A percentile compares a stretch with the other conserved stretches of the same genome.
Conservation (phyloP, 179 eudicot species). For the Carnegiea gigantea region DNA sequence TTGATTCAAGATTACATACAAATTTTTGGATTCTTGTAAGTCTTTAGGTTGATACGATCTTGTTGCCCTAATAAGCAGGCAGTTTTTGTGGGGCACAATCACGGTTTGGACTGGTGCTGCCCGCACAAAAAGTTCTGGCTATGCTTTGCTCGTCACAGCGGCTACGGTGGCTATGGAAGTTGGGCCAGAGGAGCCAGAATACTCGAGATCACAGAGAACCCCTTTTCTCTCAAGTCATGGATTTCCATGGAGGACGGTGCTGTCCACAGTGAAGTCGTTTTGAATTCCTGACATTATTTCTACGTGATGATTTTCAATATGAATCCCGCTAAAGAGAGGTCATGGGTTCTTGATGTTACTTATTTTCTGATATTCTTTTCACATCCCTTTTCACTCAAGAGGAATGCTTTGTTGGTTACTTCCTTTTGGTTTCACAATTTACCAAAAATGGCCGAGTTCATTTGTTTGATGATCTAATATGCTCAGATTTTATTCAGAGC, state of each 20-base stretch:
- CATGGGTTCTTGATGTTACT: background rate
- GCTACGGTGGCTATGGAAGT: conserved; percentile 92
- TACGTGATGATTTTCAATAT: background rate
- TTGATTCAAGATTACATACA: background rate
- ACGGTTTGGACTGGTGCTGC: conserved; percentile 97
- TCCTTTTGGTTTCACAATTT: background rate
- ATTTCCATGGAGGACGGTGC: conserved; percentile 85
- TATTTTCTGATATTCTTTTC: background rate
- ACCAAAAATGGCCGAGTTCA: too few species aligned
- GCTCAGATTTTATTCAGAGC: too few species aligned
- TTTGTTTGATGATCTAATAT: background rate
- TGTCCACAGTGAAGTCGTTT: conserved; percentile 58
- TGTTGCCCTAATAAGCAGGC: conserved; percentile 42
- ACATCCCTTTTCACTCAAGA: background rate
- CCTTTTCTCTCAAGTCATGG: conserved; percentile 81
- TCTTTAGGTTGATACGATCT: background rate
- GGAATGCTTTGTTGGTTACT: background rate
- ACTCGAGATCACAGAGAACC: conserved; percentile 57
- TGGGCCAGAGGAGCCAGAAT: conserved; percentile 86
- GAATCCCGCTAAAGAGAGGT: background rate
- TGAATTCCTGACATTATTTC: conserved; percentile 42
- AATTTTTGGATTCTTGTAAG: background rate
- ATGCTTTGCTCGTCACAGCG: conserved; percentile 87
- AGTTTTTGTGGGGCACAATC: conserved; percentile 93
- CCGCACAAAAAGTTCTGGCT: conserved; percentile 79